These are phyloP conservation scores for Byssochlamys sp. DNA, from an alignment of 2,329 filamentous ascomycete genomes.

Conservation along the genomic window DNA sequence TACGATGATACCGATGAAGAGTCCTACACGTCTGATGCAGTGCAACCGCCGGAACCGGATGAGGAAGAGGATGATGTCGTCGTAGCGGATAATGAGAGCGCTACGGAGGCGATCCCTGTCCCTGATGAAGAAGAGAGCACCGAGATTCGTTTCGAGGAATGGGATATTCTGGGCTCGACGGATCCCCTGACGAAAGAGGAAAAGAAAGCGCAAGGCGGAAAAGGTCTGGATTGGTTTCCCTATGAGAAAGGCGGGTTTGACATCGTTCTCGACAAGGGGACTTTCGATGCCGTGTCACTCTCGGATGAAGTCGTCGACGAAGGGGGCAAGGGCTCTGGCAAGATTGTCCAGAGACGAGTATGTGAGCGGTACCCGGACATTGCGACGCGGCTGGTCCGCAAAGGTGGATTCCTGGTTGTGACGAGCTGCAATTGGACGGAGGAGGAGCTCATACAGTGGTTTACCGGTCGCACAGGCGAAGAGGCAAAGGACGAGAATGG, in stretches of 20 bases:
- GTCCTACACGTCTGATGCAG: slow-evolving; percentile 37
- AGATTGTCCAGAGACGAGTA: slow-evolving; percentile 41
- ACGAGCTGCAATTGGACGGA: slow-evolving; percentile 99
- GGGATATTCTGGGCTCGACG: slow-evolving; percentile 51
- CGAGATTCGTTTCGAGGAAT: slow-evolving; percentile 46
- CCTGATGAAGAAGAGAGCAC: slow-evolving; percentile 4
- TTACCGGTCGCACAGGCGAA: slow-evolving; percentile 41
- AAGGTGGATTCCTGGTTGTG: slow-evolving; percentile 65
- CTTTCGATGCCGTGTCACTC: slow-evolving; percentile 90
- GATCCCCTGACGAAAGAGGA: slow-evolving; percentile 25
- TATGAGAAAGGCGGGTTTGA: slow-evolving; percentile 57
- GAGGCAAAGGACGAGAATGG: slow-evolving; percentile 16
- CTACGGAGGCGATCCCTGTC: slow-evolving; percentile 5
- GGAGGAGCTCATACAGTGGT: slow-evolving; percentile 72
- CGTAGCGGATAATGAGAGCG: slow-evolving; percentile 1
- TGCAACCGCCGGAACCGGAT: not conserved
- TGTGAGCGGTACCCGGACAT: slow-evolving; percentile 66
- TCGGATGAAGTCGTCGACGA: slow-evolving; percentile 23
- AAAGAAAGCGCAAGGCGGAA: slow-evolving; percentile 12
- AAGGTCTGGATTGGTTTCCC: slow-evolving; percentile 29
- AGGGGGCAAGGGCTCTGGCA: slow-evolving; percentile 18
- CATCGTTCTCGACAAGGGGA: slow-evolving; percentile 93
- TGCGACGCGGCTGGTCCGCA: slow-evolving; percentile 58
- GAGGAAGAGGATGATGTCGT: slow-evolving; percentile 16
- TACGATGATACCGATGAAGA: slow-evolving; percentile 55